Percentiles rank a stretch among this genome's conserved stretches.
These are phyloP conservation scores for Wallacemonas rigidus DNA, from an alignment of 208 protist genomes.

Conservation along the genomic window DNA sequence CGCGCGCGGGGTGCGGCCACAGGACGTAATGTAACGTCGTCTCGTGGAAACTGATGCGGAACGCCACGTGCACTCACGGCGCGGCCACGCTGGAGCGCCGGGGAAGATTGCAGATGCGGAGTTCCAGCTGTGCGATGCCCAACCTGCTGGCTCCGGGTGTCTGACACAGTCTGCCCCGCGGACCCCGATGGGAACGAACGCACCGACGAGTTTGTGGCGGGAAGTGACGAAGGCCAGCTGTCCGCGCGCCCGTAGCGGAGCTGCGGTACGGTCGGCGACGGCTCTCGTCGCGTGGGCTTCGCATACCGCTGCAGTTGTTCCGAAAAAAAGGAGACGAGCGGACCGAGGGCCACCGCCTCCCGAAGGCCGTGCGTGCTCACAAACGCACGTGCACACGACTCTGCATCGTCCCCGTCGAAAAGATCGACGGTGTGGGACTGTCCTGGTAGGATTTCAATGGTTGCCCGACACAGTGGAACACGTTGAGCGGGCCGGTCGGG, in stretches of 20 bases:
- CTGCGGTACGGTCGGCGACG: slow-evolving; percentile 3
- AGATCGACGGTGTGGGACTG: slow-evolving; percentile 30
- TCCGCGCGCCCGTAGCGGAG: background rate
- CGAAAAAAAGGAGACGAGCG: slow-evolving; percentile 27
- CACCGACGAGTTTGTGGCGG: too few relatives aligned
- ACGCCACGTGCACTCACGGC: too few relatives aligned
- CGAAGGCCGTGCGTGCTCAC: slow-evolving; percentile 26
- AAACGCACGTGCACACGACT: slow-evolving; percentile 25
- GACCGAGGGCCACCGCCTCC: slow-evolving; percentile 23
- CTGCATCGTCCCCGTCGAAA: slow-evolving; percentile 30
- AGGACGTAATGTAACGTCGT: too few relatives aligned
- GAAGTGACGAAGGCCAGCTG: background rate
- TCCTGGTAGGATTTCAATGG: slow-evolving; percentile 29
- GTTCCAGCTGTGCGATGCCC: too few relatives aligned
- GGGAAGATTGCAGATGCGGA: too few relatives aligned
- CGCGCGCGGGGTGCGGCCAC: too few relatives aligned
- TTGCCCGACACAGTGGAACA: slow-evolving; percentile 13
- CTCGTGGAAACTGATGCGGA: too few relatives aligned
- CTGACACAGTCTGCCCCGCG: too few relatives aligned
- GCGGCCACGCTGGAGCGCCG: too few relatives aligned
- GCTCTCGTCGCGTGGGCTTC: background rate
- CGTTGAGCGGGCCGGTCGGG: too few relatives aligned
- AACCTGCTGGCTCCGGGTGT: too few relatives aligned
- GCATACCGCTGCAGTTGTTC: background rate
- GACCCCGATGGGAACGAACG: too few relatives aligned